phyloP scores from a whole-genome alignment of 768 basidiomycete species.

The Crepidotus variabilis region DNA sequence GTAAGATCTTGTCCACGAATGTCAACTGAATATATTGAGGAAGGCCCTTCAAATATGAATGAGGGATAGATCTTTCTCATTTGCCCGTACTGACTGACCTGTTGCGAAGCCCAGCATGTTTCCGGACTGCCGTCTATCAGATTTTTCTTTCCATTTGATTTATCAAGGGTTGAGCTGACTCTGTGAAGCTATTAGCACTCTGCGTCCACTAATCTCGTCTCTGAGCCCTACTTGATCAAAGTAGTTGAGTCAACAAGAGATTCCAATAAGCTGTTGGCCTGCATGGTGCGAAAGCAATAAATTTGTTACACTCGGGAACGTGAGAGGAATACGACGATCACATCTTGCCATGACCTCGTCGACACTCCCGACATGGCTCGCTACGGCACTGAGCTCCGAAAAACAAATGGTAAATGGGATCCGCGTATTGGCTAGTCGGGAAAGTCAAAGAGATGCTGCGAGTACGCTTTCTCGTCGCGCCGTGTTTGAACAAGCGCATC shows the following conservation, averaged over 20 bases:
- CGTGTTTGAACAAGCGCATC: conserved; percentile 1
- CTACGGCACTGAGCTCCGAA: conserved; percentile 13
- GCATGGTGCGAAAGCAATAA: conserved; percentile 9
- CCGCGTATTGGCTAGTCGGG: conserved; percentile 29
- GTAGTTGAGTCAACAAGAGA: conserved; percentile 42
- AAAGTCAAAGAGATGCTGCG: conserved; percentile 27
- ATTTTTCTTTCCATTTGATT: conserved; percentile 65
- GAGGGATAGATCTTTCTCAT: neutral
- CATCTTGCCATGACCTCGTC: conserved; percentile 5
- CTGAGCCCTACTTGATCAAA: conserved; percentile 44
- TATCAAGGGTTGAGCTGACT: conserved; percentile 79
- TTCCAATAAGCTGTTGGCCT: conserved; percentile 23
- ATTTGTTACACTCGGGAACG: neutral
- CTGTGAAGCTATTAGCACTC: conserved; percentile 28
- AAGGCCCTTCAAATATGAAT: conserved; percentile 49
- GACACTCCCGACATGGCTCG: conserved; percentile 29
- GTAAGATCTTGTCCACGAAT: conserved; percentile 52
- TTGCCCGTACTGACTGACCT: conserved; percentile 36
- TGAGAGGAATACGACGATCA: neutral
- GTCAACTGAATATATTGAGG: conserved; percentile 72
- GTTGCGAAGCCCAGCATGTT: conserved; percentile 84
- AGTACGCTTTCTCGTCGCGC: conserved; percentile 22
- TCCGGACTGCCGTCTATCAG: conserved; percentile 69
- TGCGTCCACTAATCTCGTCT: neutral
- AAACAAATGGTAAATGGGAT: conserved; percentile 28